Percentiles rank a stretch among this genome's conserved stretches.
phyloP scores from a whole-genome alignment of 495 filamentous ascomycete species.

The Viridothelium virens region DNA sequence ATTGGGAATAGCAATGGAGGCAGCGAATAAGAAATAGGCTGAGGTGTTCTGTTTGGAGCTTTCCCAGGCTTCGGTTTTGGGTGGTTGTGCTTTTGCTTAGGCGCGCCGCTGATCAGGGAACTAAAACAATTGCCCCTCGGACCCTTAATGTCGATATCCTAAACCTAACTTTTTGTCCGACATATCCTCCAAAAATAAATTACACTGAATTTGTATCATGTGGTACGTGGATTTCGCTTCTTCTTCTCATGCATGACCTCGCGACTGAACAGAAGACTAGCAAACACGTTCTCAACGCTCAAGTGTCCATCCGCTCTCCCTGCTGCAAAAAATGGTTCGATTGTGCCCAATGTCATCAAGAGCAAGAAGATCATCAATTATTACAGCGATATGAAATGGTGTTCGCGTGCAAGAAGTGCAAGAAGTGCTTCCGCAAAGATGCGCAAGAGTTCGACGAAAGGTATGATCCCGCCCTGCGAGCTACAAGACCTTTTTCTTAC shows the following conservation, averaged over 20 bases:
- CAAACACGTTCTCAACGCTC: slow-evolving; percentile 97
- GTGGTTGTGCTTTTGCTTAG: neutral
- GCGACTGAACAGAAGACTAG: slow-evolving; percentile 35
- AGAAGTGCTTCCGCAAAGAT: slow-evolving; percentile 94
- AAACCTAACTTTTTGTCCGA: no score
- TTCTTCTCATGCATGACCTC: neutral
- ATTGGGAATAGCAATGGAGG: slow-evolving; percentile 9
- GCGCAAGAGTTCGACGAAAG: slow-evolving; percentile 82
- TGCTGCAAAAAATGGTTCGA: slow-evolving; percentile 99
- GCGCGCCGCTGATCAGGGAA: neutral
- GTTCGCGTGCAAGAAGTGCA: slow-evolving; percentile 98
- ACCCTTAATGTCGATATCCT: neutral
- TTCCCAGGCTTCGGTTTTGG: neutral
- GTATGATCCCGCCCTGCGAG: slow-evolving; percentile 31
- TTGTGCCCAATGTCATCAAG: slow-evolving; percentile 89
- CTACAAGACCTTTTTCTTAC: slow-evolving; percentile 1
- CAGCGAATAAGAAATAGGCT: slow-evolving; percentile 31
- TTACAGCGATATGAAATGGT: slow-evolving; percentile 74
- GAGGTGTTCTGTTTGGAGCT: slow-evolving; percentile 6
- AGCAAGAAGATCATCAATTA: slow-evolving; percentile 67
- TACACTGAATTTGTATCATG: slow-evolving; percentile 16
- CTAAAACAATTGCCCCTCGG: neutral
- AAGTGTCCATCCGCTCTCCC: slow-evolving; percentile 88
- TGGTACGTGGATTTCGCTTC: slow-evolving; percentile 19
- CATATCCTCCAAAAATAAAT: neutral